Base-by-base conservation (phyloP, 140 eudicot species). In the Ambrosia hybrid region DNA sequence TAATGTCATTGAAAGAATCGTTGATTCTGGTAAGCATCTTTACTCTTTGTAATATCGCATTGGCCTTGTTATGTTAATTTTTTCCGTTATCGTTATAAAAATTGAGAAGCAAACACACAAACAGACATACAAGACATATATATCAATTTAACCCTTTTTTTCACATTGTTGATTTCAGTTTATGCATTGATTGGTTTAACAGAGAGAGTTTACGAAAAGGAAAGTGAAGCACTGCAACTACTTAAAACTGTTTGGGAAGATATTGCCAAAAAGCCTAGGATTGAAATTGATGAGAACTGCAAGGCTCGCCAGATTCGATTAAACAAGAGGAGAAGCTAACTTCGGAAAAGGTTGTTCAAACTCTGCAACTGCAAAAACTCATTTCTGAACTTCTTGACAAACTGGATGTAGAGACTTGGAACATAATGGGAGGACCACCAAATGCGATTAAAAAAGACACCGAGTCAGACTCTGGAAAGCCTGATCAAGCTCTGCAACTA, bases 121-220 rank as follows among this genome's bases (percentile, higher is more conserved):
- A 49, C 0, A 49, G 55, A 49, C 48, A 38, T 2, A 46, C 13
- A 1, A 9, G 53, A 48, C 9, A 48, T 9, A n/a, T 49, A 34
- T 8, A 21, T 12, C 26, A 30, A 49, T 51, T 30, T 68, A 60
- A 58, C 43, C 8, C 2, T 48, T 70, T 70, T 56, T 56, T 56
- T 56, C n/a, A 58, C 13, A 68, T 71, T 57, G n/a, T 37, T 71
- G n/a, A 0, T 58, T 71, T 58, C 59, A 72, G 70, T 48, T 73
- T 34, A 48, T 14, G 36, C 52, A 49, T 48, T 33, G 4, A 62
- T 59, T 9, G 14, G 14, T 41, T 60, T 34, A 58, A 71, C 12
- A 9, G 7, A 17, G 48, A 48, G 34, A 21, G 58, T 45, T 46
- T 16, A 9, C 14, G 60, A 43, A 61, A 48, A 48, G 17, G 70